Conservation (phyloP, 257 asterid species). For the Cordia subcordata region DNA sequence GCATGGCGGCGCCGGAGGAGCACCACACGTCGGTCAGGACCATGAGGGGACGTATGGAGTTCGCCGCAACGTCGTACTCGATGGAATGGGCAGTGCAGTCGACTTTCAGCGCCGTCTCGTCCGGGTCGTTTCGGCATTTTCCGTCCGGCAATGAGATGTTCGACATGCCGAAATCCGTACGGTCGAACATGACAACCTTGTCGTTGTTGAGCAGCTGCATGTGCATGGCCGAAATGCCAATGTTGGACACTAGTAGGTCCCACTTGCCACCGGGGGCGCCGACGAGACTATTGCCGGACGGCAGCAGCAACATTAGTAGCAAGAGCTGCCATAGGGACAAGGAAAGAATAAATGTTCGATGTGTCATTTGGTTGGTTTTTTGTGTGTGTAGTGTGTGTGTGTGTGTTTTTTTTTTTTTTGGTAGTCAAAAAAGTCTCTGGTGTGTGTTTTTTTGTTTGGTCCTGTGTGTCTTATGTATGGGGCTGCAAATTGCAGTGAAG, state of each 20-base stretch:
- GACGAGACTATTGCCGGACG: slow-evolving; percentile 11
- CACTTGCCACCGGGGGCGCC: slow-evolving; percentile 37
- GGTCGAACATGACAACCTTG: slow-evolving; percentile 43
- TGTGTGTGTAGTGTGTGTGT: not conserved
- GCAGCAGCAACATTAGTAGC: slow-evolving; percentile 2
- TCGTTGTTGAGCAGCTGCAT: slow-evolving; percentile 54
- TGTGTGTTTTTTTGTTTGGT: not conserved
- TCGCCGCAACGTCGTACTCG: slow-evolving; percentile 33
- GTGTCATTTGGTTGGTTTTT: slow-evolving; percentile 2
- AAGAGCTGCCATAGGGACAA: slow-evolving; percentile 17
- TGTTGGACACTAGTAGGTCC: slow-evolving; percentile 26
- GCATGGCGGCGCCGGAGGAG: slow-evolving; percentile 42
- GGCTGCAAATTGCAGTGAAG: not conserved
- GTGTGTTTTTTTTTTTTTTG: not conserved
- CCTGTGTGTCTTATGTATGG: not conserved
- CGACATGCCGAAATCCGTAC: slow-evolving; percentile 44
- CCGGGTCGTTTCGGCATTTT: slow-evolving; percentile 29
- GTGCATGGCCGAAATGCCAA: slow-evolving; percentile 56
- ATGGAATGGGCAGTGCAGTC: slow-evolving; percentile 62
- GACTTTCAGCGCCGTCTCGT: slow-evolving; percentile 8
- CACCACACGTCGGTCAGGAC: slow-evolving; percentile 47
- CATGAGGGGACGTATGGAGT: slow-evolving; percentile 38
- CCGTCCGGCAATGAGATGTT: slow-evolving; percentile 36
- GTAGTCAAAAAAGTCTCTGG: too few relatives aligned
- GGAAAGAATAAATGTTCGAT: slow-evolving; percentile 8